Evolutionary conservation across 2,329 filamentous ascomycete species (phyloP).

Genomic region (Lachnellula cervina): DNA sequence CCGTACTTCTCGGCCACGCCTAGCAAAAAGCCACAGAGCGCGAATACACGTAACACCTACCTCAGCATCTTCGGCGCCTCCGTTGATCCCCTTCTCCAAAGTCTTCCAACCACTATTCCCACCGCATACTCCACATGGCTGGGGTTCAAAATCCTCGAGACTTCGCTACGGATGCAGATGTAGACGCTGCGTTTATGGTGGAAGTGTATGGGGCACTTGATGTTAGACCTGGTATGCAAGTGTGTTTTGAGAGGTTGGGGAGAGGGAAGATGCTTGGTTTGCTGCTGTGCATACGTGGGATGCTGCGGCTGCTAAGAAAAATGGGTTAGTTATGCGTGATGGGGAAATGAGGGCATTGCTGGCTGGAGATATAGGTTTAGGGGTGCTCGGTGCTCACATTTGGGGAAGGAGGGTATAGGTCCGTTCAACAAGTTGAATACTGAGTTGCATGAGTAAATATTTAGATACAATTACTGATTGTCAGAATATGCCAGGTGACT

Average conservation of each 20-base stretch:
- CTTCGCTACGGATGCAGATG: too few species aligned
- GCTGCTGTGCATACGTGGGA: constrained; percentile 57
- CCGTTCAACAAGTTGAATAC: too few species aligned
- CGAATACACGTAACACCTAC: constrained; percentile 40
- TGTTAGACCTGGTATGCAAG: constrained; percentile 36
- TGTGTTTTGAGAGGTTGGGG: constrained; percentile 40
- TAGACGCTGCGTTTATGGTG: constrained; percentile 38
- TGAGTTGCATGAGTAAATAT: too few species aligned
- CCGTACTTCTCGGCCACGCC: constrained; percentile 39
- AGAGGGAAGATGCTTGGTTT: constrained; percentile 46
- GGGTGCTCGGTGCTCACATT: constrained; percentile 47
- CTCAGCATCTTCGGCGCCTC: constrained; percentile 42
- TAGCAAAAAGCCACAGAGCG: constrained; percentile 44
- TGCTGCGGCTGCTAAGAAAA: constrained; percentile 43
- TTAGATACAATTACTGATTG: too few species aligned
- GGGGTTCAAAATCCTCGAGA: too few species aligned
- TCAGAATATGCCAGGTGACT: too few species aligned
- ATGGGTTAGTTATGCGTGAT: constrained; percentile 31
- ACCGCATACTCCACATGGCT: constrained; percentile 45
- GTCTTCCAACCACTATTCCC: constrained; percentile 44
- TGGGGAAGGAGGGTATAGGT: constrained; percentile 39
- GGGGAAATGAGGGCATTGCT: too few species aligned
- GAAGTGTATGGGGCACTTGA: constrained; percentile 34
- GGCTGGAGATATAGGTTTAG: constrained; percentile 33
- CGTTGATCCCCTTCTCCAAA: constrained; percentile 34